phyloP scores from a whole-genome alignment of 129 eudicot genomes.

The Kitagawia praeruptora region DNA sequence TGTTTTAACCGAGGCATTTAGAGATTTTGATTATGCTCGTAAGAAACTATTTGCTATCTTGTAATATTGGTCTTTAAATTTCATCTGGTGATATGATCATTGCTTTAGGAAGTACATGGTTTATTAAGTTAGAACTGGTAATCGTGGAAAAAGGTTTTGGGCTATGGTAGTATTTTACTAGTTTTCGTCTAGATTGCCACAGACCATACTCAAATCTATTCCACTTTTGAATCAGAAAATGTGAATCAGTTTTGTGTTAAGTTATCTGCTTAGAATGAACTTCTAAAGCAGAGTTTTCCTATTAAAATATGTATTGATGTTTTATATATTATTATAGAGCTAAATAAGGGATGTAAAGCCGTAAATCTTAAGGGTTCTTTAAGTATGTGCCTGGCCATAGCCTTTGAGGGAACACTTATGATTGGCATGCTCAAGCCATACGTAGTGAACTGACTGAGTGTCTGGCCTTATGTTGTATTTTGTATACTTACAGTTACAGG shows the following conservation, averaged over 20 bases:
- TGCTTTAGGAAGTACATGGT: background rate
- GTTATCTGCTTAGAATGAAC: background rate
- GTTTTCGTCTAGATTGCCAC: background rate
- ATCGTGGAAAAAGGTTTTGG: background rate
- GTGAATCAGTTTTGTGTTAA: background rate
- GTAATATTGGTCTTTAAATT: slow-evolving; percentile 2
- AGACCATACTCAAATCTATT: background rate
- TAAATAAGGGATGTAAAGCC: background rate
- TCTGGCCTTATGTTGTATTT: background rate
- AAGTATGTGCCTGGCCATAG: background rate
- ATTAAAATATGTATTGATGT: background rate
- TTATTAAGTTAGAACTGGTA: background rate
- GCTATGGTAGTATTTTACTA: background rate
- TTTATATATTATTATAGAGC: background rate
- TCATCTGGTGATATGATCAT: background rate
- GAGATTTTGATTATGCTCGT: background rate
- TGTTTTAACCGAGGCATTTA: background rate
- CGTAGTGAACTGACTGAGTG: background rate
- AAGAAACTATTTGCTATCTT: slow-evolving; percentile 13
- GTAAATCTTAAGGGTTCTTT: background rate
- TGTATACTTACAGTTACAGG: background rate
- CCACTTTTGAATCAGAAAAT: background rate
- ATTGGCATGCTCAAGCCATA: background rate
- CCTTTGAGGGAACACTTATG: background rate
- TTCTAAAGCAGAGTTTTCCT: background rate